These are phyloP conservation scores for Staphylotrichum longicolle DNA, from an alignment of 495 filamentous ascomycete species.

Conservation along the genomic window DNA sequence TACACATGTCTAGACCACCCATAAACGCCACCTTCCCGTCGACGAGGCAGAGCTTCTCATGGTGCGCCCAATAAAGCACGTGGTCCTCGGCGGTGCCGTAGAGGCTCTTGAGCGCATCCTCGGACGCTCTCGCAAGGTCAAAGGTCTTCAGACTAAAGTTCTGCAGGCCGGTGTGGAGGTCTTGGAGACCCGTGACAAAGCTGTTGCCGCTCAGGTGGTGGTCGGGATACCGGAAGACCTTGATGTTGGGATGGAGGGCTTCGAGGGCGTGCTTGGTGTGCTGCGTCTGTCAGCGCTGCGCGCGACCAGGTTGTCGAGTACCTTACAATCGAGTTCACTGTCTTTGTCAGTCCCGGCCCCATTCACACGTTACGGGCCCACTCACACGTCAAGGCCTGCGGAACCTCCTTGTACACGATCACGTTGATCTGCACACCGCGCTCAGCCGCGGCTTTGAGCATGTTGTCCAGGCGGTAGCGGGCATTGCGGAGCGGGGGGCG, in stretches of 20 bases:
- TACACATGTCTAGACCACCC: constrained; percentile 73
- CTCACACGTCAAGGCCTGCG: constrained; percentile 81
- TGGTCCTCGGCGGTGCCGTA: constrained; percentile 78
- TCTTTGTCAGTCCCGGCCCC: constrained; percentile 8
- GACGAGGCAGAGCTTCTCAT: constrained; percentile 87
- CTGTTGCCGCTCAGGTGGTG: constrained; percentile 72
- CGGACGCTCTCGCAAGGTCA: constrained; percentile 56
- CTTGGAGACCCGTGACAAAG: constrained; percentile 39
- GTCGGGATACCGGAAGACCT: constrained; percentile 89
- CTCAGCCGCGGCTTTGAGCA: constrained; percentile 84
- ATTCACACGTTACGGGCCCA: constrained; percentile 23
- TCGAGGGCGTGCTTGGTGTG: constrained; percentile 87
- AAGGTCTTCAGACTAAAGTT: constrained; percentile 49
- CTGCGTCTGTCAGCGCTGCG: constrained; percentile 22
- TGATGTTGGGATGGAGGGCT: constrained; percentile 78
- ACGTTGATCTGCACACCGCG: constrained; percentile 85
- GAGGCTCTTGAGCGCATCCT: constrained; percentile 66
- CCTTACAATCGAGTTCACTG: constrained; percentile 64
- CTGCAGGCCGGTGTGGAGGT: constrained; percentile 36
- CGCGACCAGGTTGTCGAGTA: not conserved
- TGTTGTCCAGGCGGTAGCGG: constrained; percentile 81
- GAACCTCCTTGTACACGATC: constrained; percentile 95
- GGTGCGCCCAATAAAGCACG: constrained; percentile 92
- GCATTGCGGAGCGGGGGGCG: constrained; percentile 79
- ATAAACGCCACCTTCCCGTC: constrained; percentile 84